A percentile compares a stretch with the other conserved stretches of the same genome.
Conservation (phyloP, 73 alveolate genomes). For the Paramecium pentaurelia region DNA sequence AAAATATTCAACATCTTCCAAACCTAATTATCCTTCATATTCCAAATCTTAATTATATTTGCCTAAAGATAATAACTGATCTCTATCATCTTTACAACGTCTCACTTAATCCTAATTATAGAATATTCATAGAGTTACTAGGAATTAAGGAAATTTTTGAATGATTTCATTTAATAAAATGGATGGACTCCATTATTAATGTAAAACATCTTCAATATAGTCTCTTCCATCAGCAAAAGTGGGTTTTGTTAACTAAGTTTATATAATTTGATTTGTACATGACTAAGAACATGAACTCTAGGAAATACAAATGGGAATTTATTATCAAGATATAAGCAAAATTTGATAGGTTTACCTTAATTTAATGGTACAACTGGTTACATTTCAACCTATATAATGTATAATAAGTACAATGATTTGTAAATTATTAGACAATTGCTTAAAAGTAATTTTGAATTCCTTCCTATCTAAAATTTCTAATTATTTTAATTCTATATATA, state of each 20-base stretch:
- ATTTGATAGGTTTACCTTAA: background rate
- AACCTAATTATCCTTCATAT: background rate
- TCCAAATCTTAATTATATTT: background rate
- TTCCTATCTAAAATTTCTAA: background rate
- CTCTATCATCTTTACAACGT: background rate
- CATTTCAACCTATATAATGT: background rate
- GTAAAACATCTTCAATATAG: conserved; percentile 7
- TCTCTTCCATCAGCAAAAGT: conserved; percentile 48
- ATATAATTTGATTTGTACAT: background rate
- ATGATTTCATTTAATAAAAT: background rate
- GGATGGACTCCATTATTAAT: conserved; percentile 41
- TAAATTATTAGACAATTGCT: background rate
- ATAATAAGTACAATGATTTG: background rate
- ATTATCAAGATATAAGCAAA: background rate
- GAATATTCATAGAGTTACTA: background rate
- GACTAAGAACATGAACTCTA: conserved; percentile 29
- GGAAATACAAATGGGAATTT: conserved; percentile 33
- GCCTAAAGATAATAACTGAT: background rate
- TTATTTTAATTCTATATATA: background rate
- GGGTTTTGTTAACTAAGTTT: background rate
- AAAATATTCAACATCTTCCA: conserved; percentile 34
- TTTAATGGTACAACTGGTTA: background rate
- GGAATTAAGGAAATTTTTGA: background rate
- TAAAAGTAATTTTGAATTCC: background rate
- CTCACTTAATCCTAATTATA: background rate